phyloP scores from a whole-genome alignment of 2,329 filamentous ascomycete species.

The Nectriaceae sp. region DNA sequence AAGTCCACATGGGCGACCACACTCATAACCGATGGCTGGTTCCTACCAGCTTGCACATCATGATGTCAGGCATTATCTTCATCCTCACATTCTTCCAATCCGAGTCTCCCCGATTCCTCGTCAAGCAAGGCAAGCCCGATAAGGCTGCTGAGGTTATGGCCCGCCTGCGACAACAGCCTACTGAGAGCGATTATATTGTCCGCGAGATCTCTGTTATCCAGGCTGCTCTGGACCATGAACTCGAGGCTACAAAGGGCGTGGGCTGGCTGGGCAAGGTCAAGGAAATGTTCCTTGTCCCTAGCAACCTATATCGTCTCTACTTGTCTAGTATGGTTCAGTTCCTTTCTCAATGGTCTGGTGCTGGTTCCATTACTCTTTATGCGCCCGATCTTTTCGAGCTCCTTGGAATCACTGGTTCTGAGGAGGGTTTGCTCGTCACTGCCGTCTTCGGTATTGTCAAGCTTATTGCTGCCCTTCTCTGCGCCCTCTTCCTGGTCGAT shows the following conservation, averaged over 20 bases:
- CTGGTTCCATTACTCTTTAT: slow-evolving; percentile 75
- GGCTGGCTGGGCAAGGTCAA: slow-evolving; percentile 66
- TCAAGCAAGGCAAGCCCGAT: slow-evolving; percentile 64
- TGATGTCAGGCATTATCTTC: slow-evolving; percentile 74
- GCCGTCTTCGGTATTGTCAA: slow-evolving; percentile 78
- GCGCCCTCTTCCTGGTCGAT: slow-evolving; percentile 78
- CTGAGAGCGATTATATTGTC: slow-evolving; percentile 61
- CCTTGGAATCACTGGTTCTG: slow-evolving; percentile 67
- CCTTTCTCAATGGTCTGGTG: slow-evolving; percentile 73
- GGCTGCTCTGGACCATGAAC: slow-evolving; percentile 66
- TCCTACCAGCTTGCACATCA: slow-evolving; percentile 75
- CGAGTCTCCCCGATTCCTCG: slow-evolving; percentile 71
- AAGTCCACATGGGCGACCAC: slow-evolving; percentile 49
- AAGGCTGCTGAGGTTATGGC: slow-evolving; percentile 58
- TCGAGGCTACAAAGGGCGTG: slow-evolving; percentile 68
- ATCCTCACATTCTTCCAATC: slow-evolving; percentile 67
- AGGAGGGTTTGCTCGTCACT: slow-evolving; percentile 71
- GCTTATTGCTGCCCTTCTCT: slow-evolving; percentile 64
- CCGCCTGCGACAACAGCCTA: slow-evolving; percentile 59
- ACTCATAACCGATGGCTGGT: slow-evolving; percentile 60
- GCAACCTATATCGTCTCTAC: slow-evolving; percentile 74
- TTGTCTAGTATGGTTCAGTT: slow-evolving; percentile 70
- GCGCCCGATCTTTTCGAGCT: slow-evolving; percentile 73
- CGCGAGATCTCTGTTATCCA: slow-evolving; percentile 66
- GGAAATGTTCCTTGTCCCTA: slow-evolving; percentile 67